Evolutionary conservation across 331 rosid genomes (phyloP).

Genomic region (Malus hybrid): DNA sequence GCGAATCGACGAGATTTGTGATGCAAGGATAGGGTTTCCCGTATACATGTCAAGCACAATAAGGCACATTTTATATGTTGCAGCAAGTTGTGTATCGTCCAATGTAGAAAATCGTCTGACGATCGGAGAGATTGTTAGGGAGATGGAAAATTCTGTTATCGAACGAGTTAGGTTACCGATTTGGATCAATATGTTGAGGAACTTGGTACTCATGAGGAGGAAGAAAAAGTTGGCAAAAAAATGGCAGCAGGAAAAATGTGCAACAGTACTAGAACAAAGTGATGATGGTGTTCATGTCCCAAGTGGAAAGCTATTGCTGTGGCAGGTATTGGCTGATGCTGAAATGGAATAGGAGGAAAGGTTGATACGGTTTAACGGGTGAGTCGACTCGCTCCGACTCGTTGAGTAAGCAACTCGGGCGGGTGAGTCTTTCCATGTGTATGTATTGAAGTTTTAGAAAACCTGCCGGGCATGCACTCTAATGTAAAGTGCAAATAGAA

Average conservation of each 20-base stretch:
- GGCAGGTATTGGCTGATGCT: constrained; percentile 17
- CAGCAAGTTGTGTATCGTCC: constrained; percentile 36
- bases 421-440: not conserved
- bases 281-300: not conserved
- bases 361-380: not conserved
- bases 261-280: not conserved
- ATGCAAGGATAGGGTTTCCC: constrained; percentile 15
- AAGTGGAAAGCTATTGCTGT: constrained; percentile 9
- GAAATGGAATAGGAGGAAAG: not conserved
- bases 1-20: constrained; percentile 8
- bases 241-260: not conserved
- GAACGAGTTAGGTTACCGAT: constrained; percentile 20
- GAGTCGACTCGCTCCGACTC: not conserved
- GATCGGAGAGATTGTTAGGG: constrained; percentile 27
- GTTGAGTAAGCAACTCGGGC: not conserved
- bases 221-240: not conserved
- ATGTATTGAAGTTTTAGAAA: not conserved
- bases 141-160: constrained; percentile 21
- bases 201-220: constrained; percentile 9
- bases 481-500: not conserved
- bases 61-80: constrained; percentile 3
- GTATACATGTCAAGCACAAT: constrained; percentile 11
- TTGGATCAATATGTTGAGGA: constrained; percentile 21
- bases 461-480: constrained; percentile 1
- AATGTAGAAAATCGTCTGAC: constrained; percentile 36